Conservation (phyloP, 1,139 yeast genomes). For the Debaryomyces sp. region DNA sequence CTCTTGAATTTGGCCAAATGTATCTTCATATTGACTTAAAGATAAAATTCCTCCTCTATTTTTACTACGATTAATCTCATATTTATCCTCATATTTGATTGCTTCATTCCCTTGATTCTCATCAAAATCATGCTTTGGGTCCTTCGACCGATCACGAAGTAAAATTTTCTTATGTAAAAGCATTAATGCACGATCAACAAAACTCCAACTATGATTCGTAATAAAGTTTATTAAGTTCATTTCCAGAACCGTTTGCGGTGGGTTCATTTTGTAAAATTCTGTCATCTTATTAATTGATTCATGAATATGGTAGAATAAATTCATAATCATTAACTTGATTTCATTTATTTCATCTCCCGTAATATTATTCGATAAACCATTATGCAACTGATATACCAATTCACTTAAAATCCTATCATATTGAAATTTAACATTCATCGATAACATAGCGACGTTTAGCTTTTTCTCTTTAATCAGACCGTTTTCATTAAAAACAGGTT, state of each 20-base stretch:
- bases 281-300: conserved; percentile 40
- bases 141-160: conserved; percentile 26
- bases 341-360: conserved; percentile 43
- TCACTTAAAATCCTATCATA: conserved; percentile 56
- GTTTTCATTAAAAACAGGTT: conserved; percentile 30
- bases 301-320: conserved; percentile 52
- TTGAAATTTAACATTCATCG: conserved; percentile 55
- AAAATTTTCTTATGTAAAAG: conserved; percentile 57
- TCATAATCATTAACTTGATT: conserved; percentile 50
- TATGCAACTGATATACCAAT: conserved; percentile 46
- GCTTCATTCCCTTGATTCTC: conserved; percentile 11
- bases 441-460: conserved; percentile 41
- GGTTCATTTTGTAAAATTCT: conserved; percentile 25
- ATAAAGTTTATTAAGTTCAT: conserved; percentile 51
- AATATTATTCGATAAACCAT: conserved; percentile 40
- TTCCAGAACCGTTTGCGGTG: conserved; percentile 41
- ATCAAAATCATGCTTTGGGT: conserved; percentile 14
- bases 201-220: conserved; percentile 52
- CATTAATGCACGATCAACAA: conserved; percentile 59
- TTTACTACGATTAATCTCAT: conserved; percentile 14
- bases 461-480: conserved; percentile 27
- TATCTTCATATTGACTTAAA: conserved; percentile 43
- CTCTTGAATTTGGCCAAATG: conserved; percentile 44
- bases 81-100: conserved; percentile 11
- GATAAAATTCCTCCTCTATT: conserved; percentile 32